Evolutionary conservation across 192 early-diverging fungal species (phyloP).

Genomic region (Geranomyces variabilis): DNA sequence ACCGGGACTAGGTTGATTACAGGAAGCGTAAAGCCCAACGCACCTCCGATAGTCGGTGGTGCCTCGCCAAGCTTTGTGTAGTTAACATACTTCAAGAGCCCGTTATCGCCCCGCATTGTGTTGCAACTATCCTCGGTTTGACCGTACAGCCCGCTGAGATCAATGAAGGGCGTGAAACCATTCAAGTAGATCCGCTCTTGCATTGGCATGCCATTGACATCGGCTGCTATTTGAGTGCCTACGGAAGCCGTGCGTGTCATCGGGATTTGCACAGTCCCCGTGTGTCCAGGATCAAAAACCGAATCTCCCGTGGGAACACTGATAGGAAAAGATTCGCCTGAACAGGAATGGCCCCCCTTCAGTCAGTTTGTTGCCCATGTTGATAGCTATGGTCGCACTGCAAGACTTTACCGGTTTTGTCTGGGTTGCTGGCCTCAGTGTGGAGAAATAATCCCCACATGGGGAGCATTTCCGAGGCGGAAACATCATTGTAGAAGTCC

Average conservation of each 20-base stretch:
- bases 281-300: conserved; percentile 28
- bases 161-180: conserved; percentile 36
- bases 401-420: neutral
- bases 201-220: conserved; percentile 24
- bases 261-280: neutral
- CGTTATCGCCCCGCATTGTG: conserved; percentile 10
- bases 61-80: conserved; percentile 26
- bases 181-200: conserved; percentile 1
- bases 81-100: conserved; percentile 27
- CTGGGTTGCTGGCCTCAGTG: conserved; percentile 24
- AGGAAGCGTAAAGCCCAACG: conserved; percentile 17
- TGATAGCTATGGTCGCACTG: too few relatives aligned
- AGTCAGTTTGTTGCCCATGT: conserved; percentile 34
- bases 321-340: conserved; percentile 36
- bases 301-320: conserved; percentile 36
- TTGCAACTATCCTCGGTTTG: neutral
- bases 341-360: conserved; percentile 10
- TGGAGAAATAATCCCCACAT: conserved; percentile 41
- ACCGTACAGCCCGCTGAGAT: conserved; percentile 39
- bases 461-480: conserved; percentile 23
- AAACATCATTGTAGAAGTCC: conserved; percentile 9
- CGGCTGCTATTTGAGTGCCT: conserved; percentile 25
- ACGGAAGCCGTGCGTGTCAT: conserved; percentile 19
- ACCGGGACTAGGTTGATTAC: conserved; percentile 35
- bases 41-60: conserved; percentile 18